Percentiles rank a stretch among this genome's conserved stretches.
These are phyloP conservation scores for Teratosphaeriaceae sp. DNA, from an alignment of 2,329 filamentous ascomycete species.

Conservation along the genomic window DNA sequence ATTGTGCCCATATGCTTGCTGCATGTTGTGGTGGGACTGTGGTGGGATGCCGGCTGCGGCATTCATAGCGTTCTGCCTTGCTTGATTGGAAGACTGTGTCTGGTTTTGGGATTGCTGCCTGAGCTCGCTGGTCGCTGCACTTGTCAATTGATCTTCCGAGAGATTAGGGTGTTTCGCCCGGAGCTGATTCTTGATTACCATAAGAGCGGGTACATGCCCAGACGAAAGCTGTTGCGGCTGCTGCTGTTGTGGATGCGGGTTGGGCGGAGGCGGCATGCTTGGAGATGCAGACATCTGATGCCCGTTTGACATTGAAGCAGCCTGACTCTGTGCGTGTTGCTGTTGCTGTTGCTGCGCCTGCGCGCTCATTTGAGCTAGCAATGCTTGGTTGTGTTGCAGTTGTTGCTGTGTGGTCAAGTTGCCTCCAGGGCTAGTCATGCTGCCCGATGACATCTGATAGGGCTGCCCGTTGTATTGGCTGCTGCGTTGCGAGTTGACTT, in stretches of 20 bases:
- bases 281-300: conserved; percentile 28
- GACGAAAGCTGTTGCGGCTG: conserved; percentile 46
- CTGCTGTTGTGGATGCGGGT: conserved; percentile 17
- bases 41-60: conserved; percentile 29
- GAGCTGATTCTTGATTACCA: conserved; percentile 47
- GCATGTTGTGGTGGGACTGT: conserved; percentile 10
- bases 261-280: conserved; percentile 32
- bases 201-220: conserved; percentile 49
- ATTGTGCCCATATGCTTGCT: conserved; percentile 20
- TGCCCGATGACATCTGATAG: conserved; percentile 23
- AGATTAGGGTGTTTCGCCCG: conserved; percentile 46
- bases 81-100: conserved; percentile 23
- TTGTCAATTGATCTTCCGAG: conserved; percentile 48
- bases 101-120: conserved; percentile 29
- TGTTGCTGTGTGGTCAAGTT: conserved; percentile 29
- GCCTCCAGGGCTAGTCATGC: conserved; percentile 22
- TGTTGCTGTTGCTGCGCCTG: conserved; percentile 11
- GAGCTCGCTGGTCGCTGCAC: conserved; percentile 47
- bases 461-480: conserved; percentile 24
- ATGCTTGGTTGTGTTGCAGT: conserved; percentile 25
- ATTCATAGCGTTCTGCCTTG: conserved; percentile 32
- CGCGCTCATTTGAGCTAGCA: conserved; percentile 24
- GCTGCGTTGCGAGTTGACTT: conserved; percentile 20
- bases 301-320: conserved; percentile 13
- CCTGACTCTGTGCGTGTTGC: conserved; percentile 13